A percentile compares a stretch with the other conserved stretches of the same genome.
phyloP scores from a whole-genome alignment of 208 protist species.

The Leishmania arabica region DNA sequence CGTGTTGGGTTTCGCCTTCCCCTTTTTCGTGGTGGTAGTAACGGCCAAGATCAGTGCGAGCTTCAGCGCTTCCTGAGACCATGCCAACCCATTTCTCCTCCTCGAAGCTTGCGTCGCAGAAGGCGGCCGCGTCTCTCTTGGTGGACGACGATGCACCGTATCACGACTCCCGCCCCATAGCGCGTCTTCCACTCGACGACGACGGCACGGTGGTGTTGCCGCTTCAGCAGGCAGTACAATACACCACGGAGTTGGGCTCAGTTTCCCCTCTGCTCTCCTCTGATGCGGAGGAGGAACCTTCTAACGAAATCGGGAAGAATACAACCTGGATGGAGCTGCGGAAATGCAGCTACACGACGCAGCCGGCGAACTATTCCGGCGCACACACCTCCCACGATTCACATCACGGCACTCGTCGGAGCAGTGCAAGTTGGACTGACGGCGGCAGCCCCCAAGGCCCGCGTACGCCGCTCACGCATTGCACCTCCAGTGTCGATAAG shows the following conservation, averaged over 20 bases:
- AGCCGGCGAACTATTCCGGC: not conserved
- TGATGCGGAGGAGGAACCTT: not conserved
- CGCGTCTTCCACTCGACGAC: conserved; percentile 15
- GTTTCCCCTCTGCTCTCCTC: conserved; percentile 3
- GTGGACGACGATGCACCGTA: conserved; percentile 14
- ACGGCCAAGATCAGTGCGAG: not conserved
- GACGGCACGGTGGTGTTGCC: conserved; percentile 15
- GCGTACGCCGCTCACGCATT: not conserved
- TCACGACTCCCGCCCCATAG: conserved; percentile 14
- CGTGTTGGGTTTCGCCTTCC: not conserved
- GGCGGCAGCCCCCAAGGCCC: not conserved
- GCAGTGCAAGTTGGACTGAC: not conserved
- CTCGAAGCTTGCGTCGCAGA: conserved; percentile 17
- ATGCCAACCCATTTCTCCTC: conserved; percentile 18
- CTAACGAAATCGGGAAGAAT: not conserved
- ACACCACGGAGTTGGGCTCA: not conserved
- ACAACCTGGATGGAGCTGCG: conserved; percentile 1
- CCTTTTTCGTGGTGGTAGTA: not conserved
- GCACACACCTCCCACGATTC: not conserved
- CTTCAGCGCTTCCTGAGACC: not conserved
- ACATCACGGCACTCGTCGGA: not conserved
- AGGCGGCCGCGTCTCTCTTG: conserved; percentile 21
- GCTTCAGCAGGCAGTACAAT: not conserved
- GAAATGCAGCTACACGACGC: not conserved
- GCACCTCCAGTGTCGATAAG: conserved; percentile 9